phyloP scores from a whole-genome alignment of 176 grass and related monocot genomes.

The Paspalum vaginatum region DNA sequence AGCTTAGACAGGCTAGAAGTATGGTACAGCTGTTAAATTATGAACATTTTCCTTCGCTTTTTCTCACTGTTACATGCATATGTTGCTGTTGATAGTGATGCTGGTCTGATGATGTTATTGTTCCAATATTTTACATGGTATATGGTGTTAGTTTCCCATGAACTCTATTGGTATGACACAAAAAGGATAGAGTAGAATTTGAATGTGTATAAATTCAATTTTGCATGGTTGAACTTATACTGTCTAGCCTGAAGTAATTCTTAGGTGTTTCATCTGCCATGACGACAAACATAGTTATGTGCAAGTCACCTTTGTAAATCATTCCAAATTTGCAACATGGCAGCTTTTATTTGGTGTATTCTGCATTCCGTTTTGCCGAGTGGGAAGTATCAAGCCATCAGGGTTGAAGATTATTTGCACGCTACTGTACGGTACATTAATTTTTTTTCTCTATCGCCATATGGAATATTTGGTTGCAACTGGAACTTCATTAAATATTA shows the following conservation, averaged over 20 bases:
- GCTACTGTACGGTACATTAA: slow-evolving; percentile 23
- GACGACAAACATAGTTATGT: slow-evolving; percentile 1
- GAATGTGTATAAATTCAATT: slow-evolving; percentile 36
- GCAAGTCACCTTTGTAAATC: background rate
- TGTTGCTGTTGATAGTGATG: slow-evolving; percentile 42
- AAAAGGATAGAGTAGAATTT: slow-evolving; percentile 35
- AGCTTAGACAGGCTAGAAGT: slow-evolving; percentile 58
- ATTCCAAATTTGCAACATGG: background rate
- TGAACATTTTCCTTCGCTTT: slow-evolving; percentile 37
- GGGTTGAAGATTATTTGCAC: slow-evolving; percentile 5
- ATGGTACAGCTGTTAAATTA: slow-evolving; percentile 66
- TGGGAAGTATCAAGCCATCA: slow-evolving; percentile 5
- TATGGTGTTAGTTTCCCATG: slow-evolving; percentile 45
- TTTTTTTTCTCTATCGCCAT: slow-evolving; percentile 17
- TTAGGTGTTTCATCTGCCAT: slow-evolving; percentile 20
- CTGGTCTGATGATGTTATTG: slow-evolving; percentile 38
- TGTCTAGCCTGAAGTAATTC: background rate
- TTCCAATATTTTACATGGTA: slow-evolving; percentile 38
- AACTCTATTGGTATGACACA: slow-evolving; percentile 28
- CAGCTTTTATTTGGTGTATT: slow-evolving; percentile 22
- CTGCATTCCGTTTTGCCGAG: slow-evolving; percentile 33
- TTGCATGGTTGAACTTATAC: too few relatives aligned
- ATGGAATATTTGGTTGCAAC: slow-evolving; percentile 9
- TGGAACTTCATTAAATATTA: slow-evolving; percentile 12
- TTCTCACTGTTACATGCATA: slow-evolving; percentile 48